These are phyloP conservation scores for Penicillium sp. DNA, from an alignment of 2,329 filamentous ascomycete species.

Conservation along the genomic window DNA sequence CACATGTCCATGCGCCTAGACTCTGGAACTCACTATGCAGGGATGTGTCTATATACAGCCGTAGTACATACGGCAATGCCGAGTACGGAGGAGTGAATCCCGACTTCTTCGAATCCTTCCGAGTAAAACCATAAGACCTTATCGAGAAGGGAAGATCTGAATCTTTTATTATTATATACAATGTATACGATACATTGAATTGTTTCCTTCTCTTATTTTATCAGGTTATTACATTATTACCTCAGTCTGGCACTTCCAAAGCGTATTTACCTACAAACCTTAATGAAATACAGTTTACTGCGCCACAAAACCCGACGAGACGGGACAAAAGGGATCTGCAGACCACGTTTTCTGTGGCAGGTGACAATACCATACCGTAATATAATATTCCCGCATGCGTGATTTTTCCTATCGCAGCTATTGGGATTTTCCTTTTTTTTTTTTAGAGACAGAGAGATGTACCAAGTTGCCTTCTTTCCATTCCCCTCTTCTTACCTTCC, in stretches of 20 bases:
- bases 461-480: background rate
- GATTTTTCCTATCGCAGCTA: constrained; percentile 7
- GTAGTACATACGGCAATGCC: background rate
- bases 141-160: background rate
- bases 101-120: background rate
- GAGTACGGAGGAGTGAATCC: background rate
- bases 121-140: background rate
- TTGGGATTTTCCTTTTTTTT: background rate
- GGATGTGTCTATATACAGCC: background rate
- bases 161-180: too few species aligned
- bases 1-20: background rate
- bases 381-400: constrained; percentile 10
- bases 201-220: background rate
- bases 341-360: constrained; percentile 18
- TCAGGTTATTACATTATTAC: background rate
- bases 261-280: background rate
- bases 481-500: background rate
- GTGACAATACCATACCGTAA: constrained; percentile 9
- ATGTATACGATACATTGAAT: background rate
- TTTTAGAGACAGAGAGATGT: background rate
- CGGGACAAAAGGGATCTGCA: background rate
- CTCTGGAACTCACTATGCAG: background rate
- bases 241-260: background rate
- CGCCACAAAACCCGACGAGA: background rate
- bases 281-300: background rate